Conservation (phyloP, 805 yeast genomes). For the Candida namnaoensis region DNA sequence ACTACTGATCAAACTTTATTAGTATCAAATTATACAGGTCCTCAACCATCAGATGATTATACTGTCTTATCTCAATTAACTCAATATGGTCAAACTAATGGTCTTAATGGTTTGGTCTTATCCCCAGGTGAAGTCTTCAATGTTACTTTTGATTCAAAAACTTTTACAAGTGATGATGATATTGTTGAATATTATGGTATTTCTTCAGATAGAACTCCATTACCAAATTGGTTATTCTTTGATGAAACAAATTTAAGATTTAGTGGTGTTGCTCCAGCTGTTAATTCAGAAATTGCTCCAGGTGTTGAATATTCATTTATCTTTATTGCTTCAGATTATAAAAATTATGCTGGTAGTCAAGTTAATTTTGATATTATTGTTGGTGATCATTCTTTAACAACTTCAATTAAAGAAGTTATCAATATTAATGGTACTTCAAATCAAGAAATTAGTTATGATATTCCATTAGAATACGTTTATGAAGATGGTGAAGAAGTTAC, state of each 20-base stretch:
- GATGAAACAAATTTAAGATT: constrained; percentile 55
- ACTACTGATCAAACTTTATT: constrained; percentile 48
- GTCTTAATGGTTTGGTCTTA: constrained; percentile 64
- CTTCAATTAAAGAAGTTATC: constrained; percentile 48
- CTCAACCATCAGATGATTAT: constrained; percentile 33
- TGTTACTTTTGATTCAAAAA: constrained; percentile 51
- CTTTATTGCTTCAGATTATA: constrained; percentile 71
- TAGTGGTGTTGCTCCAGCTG: constrained; percentile 82
- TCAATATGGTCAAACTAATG: constrained; percentile 68
- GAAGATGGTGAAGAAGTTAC: constrained; percentile 51
- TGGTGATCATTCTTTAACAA: constrained; percentile 82
- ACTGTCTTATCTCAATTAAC: constrained; percentile 46
- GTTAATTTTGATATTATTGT: constrained; percentile 65
- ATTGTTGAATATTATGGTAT: constrained; percentile 72
- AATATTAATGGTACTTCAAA: constrained; percentile 63
- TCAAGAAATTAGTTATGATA: constrained; percentile 37
- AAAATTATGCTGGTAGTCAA: constrained; percentile 64
- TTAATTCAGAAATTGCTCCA: constrained; percentile 84
- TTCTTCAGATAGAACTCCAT: constrained; percentile 73
- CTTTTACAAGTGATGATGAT: constrained; percentile 43
- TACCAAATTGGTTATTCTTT: constrained; percentile 86
- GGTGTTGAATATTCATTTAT: constrained; percentile 61
- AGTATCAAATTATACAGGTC: constrained; percentile 50
- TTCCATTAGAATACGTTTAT: constrained; percentile 58
- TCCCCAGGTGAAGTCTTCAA: constrained; percentile 60